Conservation (phyloP, 768 basidiomycete genomes). For the Hericium alpestre region DNA sequence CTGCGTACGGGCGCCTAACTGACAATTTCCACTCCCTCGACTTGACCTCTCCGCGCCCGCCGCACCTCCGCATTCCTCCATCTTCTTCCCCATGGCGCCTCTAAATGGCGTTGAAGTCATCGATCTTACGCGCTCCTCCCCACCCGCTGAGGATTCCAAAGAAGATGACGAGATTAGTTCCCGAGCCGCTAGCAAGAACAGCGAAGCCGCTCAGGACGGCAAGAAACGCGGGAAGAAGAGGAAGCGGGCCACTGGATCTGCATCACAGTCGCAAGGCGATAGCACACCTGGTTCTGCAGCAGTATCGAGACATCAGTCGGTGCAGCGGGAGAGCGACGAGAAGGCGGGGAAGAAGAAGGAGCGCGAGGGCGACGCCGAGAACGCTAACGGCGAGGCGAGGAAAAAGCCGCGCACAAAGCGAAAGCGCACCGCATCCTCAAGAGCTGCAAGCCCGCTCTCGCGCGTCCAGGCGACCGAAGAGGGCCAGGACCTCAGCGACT, state of each 20-base stretch:
- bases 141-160: background rate
- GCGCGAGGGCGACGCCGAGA: background rate
- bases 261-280: background rate
- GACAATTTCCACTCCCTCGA: too few relatives aligned
- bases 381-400: background rate
- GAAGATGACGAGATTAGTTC: background rate
- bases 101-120: constrained; percentile 6
- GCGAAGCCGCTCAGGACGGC: background rate
- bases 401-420: constrained; percentile 4
- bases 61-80: background rate
- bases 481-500: background rate
- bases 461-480: background rate
- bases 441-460: background rate
- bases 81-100: constrained; percentile 5
- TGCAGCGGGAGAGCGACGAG: background rate
- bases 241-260: background rate
- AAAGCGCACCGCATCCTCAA: background rate
- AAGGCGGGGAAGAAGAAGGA: background rate
- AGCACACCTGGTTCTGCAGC: background rate
- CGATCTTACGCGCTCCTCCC: constrained; percentile 7
- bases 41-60: background rate
- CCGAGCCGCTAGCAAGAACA: background rate
- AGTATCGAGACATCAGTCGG: background rate
- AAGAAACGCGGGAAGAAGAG: background rate
- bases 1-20: too few relatives aligned